Evolutionary conservation across 768 basidiomycete species (phyloP), one percentile per base, ranked within the genome.

Genomic region (Mycena indigotica): DNA sequence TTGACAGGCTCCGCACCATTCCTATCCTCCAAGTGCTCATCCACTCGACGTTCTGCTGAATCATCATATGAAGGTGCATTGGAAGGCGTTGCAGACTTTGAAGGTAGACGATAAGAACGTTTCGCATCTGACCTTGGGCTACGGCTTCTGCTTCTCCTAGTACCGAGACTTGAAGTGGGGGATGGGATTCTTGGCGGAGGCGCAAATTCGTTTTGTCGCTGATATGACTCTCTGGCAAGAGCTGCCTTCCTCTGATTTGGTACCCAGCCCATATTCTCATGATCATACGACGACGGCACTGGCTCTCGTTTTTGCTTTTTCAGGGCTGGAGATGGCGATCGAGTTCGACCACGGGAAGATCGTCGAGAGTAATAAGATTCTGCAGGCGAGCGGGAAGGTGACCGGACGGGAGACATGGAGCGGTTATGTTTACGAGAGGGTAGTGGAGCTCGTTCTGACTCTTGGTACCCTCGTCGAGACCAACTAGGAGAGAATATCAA

Each of bases 291-390:
- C 8, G 81, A 79, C 38, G 72, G 80, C 25, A 57, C 82, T 10
- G 77, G 73, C 56, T 80, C 82, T 58, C 78, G 77, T 45, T 83
- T 80, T 44, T 75, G 78, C 24, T 79, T 82, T 67, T 85, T 85
- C 19, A 76, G 75, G 44, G 76, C 79, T 16, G 87, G 87, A 23
- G 88, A 85, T 38, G 77, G 78, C 17, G 89, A 87, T 41, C 77
- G 81, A 26, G 88, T 89, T 30, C 83, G 86, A 56, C 82, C 85
- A 44, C 82, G 78, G 45, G 86, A 87, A 23, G 88, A 88, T 38
- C 75, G 81, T 48, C 75, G 81, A 21, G 88, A 88, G 52, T 81
- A 82, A 59, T 78, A 79, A n/a, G 89, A 89, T 39, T 82, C 84
- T 12, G 84, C 74, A 13, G 84, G 86, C 10, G 87, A 86, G 40